Base-by-base conservation (phyloP, 352 stramenopile species). In the Globisporangium camurandrum region DNA sequence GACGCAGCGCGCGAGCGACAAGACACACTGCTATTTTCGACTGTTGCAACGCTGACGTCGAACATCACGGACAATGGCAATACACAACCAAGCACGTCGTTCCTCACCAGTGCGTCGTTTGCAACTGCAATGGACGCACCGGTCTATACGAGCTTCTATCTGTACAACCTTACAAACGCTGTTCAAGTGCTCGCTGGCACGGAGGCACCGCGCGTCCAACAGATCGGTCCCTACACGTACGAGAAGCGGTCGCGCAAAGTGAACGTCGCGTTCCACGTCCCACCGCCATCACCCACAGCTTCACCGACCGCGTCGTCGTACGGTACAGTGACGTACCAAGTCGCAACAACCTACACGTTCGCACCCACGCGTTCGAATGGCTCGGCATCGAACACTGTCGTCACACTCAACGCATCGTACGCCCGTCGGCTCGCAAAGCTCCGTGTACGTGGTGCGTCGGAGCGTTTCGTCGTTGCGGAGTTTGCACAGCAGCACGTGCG, bases 101-200 rank as follows among this genome's bases (percentile, higher is more conserved):
- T 59, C 61, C 56, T 52, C 4, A 41, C n/a, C 49, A 75, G 47
- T 42, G 53, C 58, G 19, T 52, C 47, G 26, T 77, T 82, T 28
- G 65, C 52, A 20, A 62, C 63, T 39, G 61, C 64, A 2, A 81
- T 86, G 57, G 67, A 83, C 49, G 75, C 66, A 19, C 70, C 70
- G 0, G 61, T 66, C 41, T 72, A 69, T 50, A 58, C 64, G 26
- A 84, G 74, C 48, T 79, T 86, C 27, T 88, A 85, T 49, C 51
- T 86, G 9, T 87, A 71, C 61, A 90, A 90, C 39, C 56, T 90
- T 61, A 84, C 74, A 2, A 88, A 90, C 43, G 62, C 49, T 4
- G 50, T 39, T n/a, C 53, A 56, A 10, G 52, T 90, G 28, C 45
- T 87, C 0, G 33, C 39, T 2, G 71, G 74, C 0, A 49, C 20